phyloP scores from a whole-genome alignment of 2,329 filamentous ascomycete species.

The Blastomyces parvus region DNA sequence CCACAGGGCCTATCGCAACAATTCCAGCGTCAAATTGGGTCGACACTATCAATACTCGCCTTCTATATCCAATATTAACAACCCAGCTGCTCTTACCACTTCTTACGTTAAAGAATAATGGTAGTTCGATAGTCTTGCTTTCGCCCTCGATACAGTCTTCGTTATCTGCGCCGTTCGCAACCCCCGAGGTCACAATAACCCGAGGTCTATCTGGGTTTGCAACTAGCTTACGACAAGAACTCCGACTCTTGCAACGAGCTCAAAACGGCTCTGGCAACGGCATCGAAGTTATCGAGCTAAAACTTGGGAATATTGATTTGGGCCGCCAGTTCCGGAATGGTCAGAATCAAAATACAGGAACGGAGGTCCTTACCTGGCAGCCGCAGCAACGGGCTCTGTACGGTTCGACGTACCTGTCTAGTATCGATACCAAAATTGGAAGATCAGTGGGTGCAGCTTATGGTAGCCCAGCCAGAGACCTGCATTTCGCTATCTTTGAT shows the following conservation, averaged over 20 bases:
- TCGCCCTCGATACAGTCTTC: conserved; percentile 40
- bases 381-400: conserved; percentile 45
- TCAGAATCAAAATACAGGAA: conserved; percentile 36
- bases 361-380: conserved; percentile 53
- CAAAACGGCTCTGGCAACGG: conserved; percentile 26
- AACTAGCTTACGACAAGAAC: conserved; percentile 67
- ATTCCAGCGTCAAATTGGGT: conserved; percentile 76
- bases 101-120: conserved; percentile 51
- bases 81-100: conserved; percentile 83
- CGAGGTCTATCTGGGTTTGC: conserved; percentile 81
- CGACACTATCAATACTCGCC: conserved; percentile 83
- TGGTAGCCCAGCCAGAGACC: conserved; percentile 63
- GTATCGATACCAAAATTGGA: conserved; percentile 34
- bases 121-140: conserved; percentile 37
- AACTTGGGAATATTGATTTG: conserved; percentile 85
- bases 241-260: conserved; percentile 53
- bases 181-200: conserved; percentile 76
- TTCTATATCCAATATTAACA: conserved; percentile 79
- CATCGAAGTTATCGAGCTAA: conserved; percentile 73
- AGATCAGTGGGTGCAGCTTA: conserved; percentile 35
- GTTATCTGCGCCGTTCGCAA: conserved; percentile 40
- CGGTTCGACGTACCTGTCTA: conserved; percentile 34
- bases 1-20: conserved; percentile 73
- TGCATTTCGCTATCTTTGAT: conserved; percentile 86
- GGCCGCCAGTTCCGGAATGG: conserved; percentile 46